These are phyloP conservation scores for Chrysoporthe puriensis DNA, from an alignment of 2,329 filamentous ascomycete species.

Conservation along the genomic window DNA sequence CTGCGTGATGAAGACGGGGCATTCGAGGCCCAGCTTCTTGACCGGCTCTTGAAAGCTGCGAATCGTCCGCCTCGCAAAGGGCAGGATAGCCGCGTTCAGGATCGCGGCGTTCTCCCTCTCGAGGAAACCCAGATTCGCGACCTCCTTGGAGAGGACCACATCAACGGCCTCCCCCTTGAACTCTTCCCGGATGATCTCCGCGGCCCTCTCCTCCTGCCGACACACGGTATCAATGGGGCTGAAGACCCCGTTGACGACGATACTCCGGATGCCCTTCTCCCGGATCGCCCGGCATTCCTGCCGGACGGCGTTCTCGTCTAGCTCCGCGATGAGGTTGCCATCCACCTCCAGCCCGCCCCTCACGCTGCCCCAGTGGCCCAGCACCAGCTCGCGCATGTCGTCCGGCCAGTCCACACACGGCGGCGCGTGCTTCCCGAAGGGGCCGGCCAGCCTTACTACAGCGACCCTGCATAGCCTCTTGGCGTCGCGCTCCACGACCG, in stretches of 20 bases:
- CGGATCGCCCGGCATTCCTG: slow-evolving; percentile 44
- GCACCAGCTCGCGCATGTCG: slow-evolving; percentile 40
- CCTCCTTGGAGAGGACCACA: slow-evolving; percentile 39
- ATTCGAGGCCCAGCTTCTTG: slow-evolving; percentile 42
- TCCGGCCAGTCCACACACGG: slow-evolving; percentile 44
- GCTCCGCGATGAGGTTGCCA: slow-evolving; percentile 49
- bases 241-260: slow-evolving; percentile 62
- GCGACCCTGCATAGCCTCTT: slow-evolving; percentile 36
- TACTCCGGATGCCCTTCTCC: slow-evolving; percentile 38
- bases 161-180: slow-evolving; percentile 34
- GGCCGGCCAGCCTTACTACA: slow-evolving; percentile 38
- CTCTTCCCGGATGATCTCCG: slow-evolving; percentile 50
- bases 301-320: slow-evolving; percentile 47
- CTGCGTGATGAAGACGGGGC: slow-evolving; percentile 51
- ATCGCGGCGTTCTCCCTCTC: slow-evolving; percentile 58
- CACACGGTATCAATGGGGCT: slow-evolving; percentile 59
- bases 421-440: slow-evolving; percentile 45
- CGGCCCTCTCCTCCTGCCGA: slow-evolving; percentile 55
- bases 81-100: slow-evolving; percentile 54
- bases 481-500: slow-evolving; percentile 32
- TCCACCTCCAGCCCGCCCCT: slow-evolving; percentile 58
- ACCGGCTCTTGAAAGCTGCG: slow-evolving; percentile 50
- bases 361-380: slow-evolving; percentile 42
- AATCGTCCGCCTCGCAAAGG: slow-evolving; percentile 51
- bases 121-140: slow-evolving; percentile 45